These are phyloP conservation scores for Aspergillus steynii DNA, from an alignment of 495 filamentous ascomycete genomes.

Conservation along the genomic window DNA sequence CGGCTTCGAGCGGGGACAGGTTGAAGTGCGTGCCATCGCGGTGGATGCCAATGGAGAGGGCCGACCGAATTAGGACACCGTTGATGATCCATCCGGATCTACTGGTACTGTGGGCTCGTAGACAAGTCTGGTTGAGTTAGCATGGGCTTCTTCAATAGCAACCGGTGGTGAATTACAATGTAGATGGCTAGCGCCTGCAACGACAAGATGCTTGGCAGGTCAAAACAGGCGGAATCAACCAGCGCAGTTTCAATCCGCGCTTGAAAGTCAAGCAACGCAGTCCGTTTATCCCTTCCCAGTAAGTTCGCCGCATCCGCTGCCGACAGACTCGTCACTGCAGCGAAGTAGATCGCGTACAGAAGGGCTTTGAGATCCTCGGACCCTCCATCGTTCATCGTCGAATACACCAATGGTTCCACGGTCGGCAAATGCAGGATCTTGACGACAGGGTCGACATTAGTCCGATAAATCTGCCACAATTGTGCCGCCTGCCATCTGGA, in stretches of 20 bases:
- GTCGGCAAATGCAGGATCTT: not conserved
- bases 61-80: constrained; percentile 49
- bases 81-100: constrained; percentile 45
- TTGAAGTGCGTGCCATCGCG: constrained; percentile 43
- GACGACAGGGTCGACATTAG: not conserved
- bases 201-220: constrained; percentile 34
- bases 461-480: constrained; percentile 31
- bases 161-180: constrained; percentile 19
- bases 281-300: constrained; percentile 23
- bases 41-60: constrained; percentile 51
- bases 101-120: constrained; percentile 43
- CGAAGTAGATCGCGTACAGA: constrained; percentile 2
- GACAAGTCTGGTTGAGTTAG: constrained; percentile 36
- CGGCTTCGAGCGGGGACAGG: constrained; percentile 38
- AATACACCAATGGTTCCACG: not conserved
- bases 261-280: constrained; percentile 33
- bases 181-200: constrained; percentile 40
- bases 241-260: constrained; percentile 33
- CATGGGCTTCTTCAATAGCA: not conserved
- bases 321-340: not conserved
- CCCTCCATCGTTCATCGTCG: not conserved
- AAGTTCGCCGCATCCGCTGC: constrained; percentile 13
- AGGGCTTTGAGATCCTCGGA: not conserved
- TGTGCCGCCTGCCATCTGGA: constrained; percentile 3
- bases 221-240: constrained; percentile 29